Percentiles rank a stretch among this genome's conserved stretches.
phyloP scores from a whole-genome alignment of 169 alveolate species.

The Babesia divergens region DNA sequence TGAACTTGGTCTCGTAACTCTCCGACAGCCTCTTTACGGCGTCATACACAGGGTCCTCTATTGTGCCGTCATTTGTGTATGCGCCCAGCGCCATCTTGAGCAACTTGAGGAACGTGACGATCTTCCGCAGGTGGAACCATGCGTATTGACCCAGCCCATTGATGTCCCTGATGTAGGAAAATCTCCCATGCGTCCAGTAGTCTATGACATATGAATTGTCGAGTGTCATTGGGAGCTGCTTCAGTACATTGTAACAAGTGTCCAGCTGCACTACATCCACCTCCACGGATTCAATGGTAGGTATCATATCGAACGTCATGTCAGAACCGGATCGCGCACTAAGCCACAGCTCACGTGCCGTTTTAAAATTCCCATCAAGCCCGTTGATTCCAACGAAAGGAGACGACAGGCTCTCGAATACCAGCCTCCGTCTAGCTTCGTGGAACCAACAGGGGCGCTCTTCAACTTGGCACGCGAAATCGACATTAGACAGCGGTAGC shows the following conservation, averaged over 20 bases:
- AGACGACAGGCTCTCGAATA: background rate
- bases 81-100: slow-evolving; percentile 24
- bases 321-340: slow-evolving; percentile 25
- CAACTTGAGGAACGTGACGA: slow-evolving; percentile 53
- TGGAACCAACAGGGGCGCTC: background rate
- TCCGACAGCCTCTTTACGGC: slow-evolving; percentile 32
- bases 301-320: slow-evolving; percentile 50
- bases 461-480: background rate
- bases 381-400: slow-evolving; percentile 45
- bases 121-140: slow-evolving; percentile 70
- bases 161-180: slow-evolving; percentile 60
- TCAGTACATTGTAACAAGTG: slow-evolving; percentile 22
- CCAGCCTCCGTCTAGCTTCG: background rate
- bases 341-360: slow-evolving; percentile 51
- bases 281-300: slow-evolving; percentile 40
- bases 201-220: slow-evolving; percentile 74
- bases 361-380: slow-evolving; percentile 2
- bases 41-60: slow-evolving; percentile 30
- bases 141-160: slow-evolving; percentile 78
- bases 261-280: slow-evolving; percentile 46
- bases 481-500: slow-evolving; percentile 28
- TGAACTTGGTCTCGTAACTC: slow-evolving; percentile 40
- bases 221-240: slow-evolving; percentile 10
- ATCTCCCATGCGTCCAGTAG: slow-evolving; percentile 73
- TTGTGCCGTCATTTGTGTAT: slow-evolving; percentile 51